Evolutionary conservation across 495 filamentous ascomycete genomes (phyloP), one percentile per base, ranked within the genome.

Genomic region (Sordaria brevicollis): DNA sequence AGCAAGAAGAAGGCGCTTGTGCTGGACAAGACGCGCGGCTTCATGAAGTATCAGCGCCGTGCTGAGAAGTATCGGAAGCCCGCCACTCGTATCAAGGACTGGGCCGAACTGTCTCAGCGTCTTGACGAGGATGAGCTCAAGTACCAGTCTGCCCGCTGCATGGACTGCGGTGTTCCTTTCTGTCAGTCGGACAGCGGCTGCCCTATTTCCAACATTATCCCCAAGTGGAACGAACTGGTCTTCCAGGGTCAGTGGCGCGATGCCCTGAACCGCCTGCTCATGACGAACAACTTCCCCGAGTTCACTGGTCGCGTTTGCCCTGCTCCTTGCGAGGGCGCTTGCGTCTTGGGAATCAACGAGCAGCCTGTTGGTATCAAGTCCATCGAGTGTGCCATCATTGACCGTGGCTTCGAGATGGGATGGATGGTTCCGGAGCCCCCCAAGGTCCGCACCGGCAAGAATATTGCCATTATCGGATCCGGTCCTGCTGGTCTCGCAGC

Each of bases 211-310:
- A 99, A 99, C 83, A 97, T 99, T 80, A 99, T 99, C 78, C 95
- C 95, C 57, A 99, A 99, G 77, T 99, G 93, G 93, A 98, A 97
- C 69, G 96, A 98, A 69, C 76, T 98, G 19, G 90, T 97, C 1
- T 97, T 97, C 67, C 73, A 91, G 76, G 91, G 92, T 76, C 92
- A 97, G 75, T 99, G 95, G 95, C 89, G 89, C 74, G 95, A 98
- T 81, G 95, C 95, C 21, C 89, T 98, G 19, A 96, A 97, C 82
- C 91, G 94, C 65, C 84, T 99, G 36, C 86, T 98, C 69, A 97
- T 97, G 93, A 99, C 95, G 69, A 99, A 99, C 85, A 97, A 98
- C 86, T 98, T 99, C 88, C 95, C 95, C 33, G 95, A 99, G 78
- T 98, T 98, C 81, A 99, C 95, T 72, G 95, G 95, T 65, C 94